Percentiles rank a stretch among this genome's conserved stretches.
Conservation (phyloP, 331 rosid genomes). For the Rhamnella rubrinervis region DNA sequence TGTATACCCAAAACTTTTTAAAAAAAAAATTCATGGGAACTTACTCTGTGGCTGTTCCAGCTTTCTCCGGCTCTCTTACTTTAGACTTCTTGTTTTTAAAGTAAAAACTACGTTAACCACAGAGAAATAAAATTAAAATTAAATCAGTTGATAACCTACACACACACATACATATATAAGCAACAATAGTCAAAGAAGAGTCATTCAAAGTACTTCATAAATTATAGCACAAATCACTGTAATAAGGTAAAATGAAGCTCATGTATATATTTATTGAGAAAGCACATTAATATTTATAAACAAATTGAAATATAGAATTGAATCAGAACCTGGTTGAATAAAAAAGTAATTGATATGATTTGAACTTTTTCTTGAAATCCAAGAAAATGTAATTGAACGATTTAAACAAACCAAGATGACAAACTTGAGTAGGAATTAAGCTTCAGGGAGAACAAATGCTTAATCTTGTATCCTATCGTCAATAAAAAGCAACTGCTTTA, state of each 20-base stretch:
- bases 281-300: too few species aligned
- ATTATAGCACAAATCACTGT: too few species aligned
- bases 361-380: too few species aligned
- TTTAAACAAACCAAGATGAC: too few species aligned
- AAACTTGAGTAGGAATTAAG: neutral
- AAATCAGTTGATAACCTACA: neutral
- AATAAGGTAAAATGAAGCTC: too few species aligned
- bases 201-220: too few species aligned
- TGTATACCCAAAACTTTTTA: neutral
- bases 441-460: slow-evolving; percentile 6
- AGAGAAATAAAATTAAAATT: neutral
- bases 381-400: too few species aligned
- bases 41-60: slow-evolving; percentile 42
- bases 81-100: slow-evolving; percentile 44
- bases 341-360: too few species aligned
- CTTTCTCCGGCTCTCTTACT: slow-evolving; percentile 37
- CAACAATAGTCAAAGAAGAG: neutral
- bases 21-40: slow-evolving; percentile 14
- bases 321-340: too few species aligned
- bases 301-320: too few species aligned
- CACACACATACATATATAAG: neutral
- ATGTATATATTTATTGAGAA: too few species aligned
- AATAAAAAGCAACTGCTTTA: neutral
- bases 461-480: neutral
- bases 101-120: neutral